Conservation (phyloP, 208 protist genomes). For the Trichomonas vaginalis region DNA sequence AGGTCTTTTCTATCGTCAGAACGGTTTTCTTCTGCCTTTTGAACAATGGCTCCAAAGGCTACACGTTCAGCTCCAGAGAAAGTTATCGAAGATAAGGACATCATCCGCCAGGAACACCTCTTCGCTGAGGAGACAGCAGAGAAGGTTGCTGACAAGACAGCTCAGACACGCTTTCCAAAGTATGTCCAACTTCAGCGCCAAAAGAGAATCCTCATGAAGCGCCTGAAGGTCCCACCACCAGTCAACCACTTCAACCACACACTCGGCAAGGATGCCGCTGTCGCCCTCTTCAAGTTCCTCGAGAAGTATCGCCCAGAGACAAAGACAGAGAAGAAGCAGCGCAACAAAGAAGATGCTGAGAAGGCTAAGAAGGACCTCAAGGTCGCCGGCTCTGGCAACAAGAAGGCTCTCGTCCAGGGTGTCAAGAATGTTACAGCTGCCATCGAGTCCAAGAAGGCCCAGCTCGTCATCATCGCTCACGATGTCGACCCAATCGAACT, state of each 20-base stretch:
- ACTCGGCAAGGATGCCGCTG: constrained; percentile 46
- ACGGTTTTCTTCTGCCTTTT: neutral
- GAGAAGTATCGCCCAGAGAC: constrained; percentile 67
- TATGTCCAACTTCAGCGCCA: constrained; percentile 94
- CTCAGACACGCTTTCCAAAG: constrained; percentile 61
- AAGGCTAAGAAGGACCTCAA: constrained; percentile 29
- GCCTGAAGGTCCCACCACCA: constrained; percentile 81
- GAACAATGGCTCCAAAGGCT: neutral
- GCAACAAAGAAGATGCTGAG: constrained; percentile 67
- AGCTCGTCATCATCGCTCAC: constrained; percentile 95
- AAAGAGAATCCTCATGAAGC: constrained; percentile 77
- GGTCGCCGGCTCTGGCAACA: constrained; percentile 52
- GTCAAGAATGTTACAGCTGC: constrained; percentile 89
- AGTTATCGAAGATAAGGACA: neutral
- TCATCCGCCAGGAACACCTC: neutral
- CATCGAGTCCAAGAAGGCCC: constrained; percentile 92
- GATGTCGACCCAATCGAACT: constrained; percentile 98
- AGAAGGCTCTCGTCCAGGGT: constrained; percentile 77
- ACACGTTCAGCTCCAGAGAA: neutral
- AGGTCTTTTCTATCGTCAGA: neutral
- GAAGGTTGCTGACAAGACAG: neutral
- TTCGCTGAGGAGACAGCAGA: neutral
- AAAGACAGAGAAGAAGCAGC: constrained; percentile 62
- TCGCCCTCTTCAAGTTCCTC: constrained; percentile 59
- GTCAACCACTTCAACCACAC: constrained; percentile 71